Percentiles rank a stretch among this genome's conserved stretches.
Evolutionary conservation across 495 filamentous ascomycete genomes (phyloP).

Genomic region (Xylaria grammica): DNA sequence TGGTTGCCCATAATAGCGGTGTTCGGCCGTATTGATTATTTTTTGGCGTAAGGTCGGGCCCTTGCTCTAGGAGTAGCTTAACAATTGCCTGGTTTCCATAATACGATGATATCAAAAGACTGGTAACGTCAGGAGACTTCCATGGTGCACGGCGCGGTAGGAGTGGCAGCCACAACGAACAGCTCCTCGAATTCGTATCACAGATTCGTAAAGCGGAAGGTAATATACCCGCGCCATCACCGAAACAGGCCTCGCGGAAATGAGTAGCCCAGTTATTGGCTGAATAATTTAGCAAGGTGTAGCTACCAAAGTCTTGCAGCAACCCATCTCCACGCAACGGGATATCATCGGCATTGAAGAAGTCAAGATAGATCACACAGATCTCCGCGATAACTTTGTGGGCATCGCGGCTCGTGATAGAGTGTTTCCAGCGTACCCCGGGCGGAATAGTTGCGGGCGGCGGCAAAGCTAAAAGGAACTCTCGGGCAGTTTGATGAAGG

Average conservation of each 20-base stretch:
- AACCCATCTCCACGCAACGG: not conserved
- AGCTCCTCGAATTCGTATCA: not conserved
- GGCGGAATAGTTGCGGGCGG: not conserved
- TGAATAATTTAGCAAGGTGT: conserved; percentile 11
- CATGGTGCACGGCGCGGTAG: not conserved
- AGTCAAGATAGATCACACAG: conserved; percentile 40
- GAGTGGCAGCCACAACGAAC: not conserved
- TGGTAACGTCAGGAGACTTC: not conserved
- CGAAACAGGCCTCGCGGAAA: not conserved
- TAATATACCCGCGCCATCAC: conserved; percentile 1
- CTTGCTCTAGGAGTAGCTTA: conserved; percentile 7
- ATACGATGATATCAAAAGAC: not conserved
- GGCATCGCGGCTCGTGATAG: conserved; percentile 30
- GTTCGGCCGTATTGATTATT: not conserved
- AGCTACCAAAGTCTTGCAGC: not conserved
- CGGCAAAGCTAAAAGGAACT: conserved; percentile 38
- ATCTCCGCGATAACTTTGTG: conserved; percentile 38
- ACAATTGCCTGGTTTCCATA: conserved; percentile 21
- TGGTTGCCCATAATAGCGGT: not conserved
- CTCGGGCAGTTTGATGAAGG: conserved; percentile 52
- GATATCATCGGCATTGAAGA: not conserved
- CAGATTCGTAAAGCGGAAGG: not conserved
- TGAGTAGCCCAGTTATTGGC: not conserved
- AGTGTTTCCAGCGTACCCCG: conserved; percentile 33
- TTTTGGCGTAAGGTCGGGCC: no score